Evolutionary conservation across 306 rosid species (phyloP).

Genomic region (Citrullus colocynthis): DNA sequence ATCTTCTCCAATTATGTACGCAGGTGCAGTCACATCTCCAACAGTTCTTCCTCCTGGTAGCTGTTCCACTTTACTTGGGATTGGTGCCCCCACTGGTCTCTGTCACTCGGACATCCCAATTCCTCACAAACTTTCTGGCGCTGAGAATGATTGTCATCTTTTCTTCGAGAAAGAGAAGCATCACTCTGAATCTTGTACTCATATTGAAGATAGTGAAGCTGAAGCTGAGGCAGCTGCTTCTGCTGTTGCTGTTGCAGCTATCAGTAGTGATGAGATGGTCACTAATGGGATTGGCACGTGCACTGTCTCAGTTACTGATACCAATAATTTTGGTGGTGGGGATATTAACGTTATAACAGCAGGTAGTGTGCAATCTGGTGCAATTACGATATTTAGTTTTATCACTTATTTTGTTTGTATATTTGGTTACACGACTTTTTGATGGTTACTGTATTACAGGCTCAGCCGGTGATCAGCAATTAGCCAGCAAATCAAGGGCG

Average conservation of each 20-base stretch:
- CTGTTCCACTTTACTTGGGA: slow-evolving; percentile 47
- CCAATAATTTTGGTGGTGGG: slow-evolving; percentile 37
- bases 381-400: background rate
- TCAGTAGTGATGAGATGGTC: slow-evolving; percentile 70
- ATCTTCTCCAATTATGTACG: slow-evolving; percentile 8
- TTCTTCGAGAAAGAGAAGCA: slow-evolving; percentile 66
- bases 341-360: slow-evolving; percentile 46
- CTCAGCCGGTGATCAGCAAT: slow-evolving; percentile 48
- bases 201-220: slow-evolving; percentile 70
- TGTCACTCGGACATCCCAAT: slow-evolving; percentile 53
- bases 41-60: slow-evolving; percentile 60
- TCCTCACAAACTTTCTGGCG: slow-evolving; percentile 42
- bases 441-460: slow-evolving; percentile 23
- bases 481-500: slow-evolving; percentile 48
- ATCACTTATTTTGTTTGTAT: background rate
- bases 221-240: slow-evolving; percentile 98
- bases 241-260: slow-evolving; percentile 95
- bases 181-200: slow-evolving; percentile 39
- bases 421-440: background rate
- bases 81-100: slow-evolving; percentile 44
- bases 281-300: slow-evolving; percentile 47
- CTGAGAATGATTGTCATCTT: slow-evolving; percentile 51
- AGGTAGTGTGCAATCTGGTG: slow-evolving; percentile 22
- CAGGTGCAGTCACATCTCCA: slow-evolving; percentile 96
- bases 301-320: slow-evolving; percentile 50